These are phyloP conservation scores for Mitragyna speciosa DNA, from an alignment of 257 asterid genomes.

Conservation along the genomic window DNA sequence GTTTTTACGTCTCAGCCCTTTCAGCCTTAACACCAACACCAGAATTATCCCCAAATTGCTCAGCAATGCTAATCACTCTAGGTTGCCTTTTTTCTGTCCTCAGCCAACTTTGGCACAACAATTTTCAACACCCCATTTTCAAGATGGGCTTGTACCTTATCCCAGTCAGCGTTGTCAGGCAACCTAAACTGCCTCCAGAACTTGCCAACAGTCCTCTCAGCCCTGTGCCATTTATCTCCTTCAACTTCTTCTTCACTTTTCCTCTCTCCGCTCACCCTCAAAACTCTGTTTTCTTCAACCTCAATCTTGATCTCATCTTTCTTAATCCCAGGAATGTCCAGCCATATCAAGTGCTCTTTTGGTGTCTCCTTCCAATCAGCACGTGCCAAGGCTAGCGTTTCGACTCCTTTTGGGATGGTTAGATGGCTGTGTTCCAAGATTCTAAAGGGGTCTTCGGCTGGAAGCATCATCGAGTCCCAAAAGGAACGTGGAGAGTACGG, in stretches of 20 bases:
- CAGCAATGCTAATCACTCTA: constrained; percentile 43
- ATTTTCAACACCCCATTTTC: constrained; percentile 79
- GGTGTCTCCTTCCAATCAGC: constrained; percentile 82
- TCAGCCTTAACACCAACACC: constrained; percentile 21
- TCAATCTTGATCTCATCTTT: constrained; percentile 66
- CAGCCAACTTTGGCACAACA: constrained; percentile 55
- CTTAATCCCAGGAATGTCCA: constrained; percentile 75
- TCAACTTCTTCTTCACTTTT: constrained; percentile 51
- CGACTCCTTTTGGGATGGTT: constrained; percentile 27
- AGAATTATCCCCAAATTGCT: background rate
- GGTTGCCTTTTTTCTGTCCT: constrained; percentile 48
- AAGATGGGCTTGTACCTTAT: constrained; percentile 48
- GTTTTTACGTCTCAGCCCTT: constrained; percentile 17
- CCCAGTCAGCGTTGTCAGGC: constrained; percentile 70
- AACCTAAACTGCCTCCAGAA: constrained; percentile 82
- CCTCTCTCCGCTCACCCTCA: constrained; percentile 70
- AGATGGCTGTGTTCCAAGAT: constrained; percentile 40
- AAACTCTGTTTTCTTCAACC: constrained; percentile 57
- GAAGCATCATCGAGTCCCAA: constrained; percentile 26
- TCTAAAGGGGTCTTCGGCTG: constrained; percentile 39
- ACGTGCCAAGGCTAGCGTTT: constrained; percentile 43
- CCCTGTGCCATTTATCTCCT: constrained; percentile 85
- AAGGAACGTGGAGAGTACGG: constrained; percentile 30
- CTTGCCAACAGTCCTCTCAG: constrained; percentile 63
- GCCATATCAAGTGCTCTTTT: constrained; percentile 49